Conservation (phyloP, 176 grass and related monocot genomes). For the Musa troglodytarum region DNA sequence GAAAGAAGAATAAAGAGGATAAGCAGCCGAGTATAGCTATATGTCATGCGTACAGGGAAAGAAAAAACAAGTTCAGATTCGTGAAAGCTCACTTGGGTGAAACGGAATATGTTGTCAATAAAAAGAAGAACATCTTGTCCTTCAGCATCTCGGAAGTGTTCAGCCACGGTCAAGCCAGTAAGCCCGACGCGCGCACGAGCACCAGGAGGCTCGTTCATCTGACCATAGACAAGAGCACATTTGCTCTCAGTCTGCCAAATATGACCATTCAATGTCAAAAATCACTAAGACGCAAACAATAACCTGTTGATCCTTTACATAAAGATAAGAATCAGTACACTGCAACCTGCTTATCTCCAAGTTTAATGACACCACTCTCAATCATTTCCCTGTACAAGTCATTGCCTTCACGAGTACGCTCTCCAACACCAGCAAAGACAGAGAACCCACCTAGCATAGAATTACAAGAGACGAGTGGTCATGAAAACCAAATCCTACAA, state of each 20-base stretch:
- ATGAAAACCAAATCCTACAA: not conserved
- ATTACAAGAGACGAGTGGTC: not conserved
- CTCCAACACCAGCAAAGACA: constrained; percentile 16
- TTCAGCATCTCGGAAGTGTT: constrained; percentile 35
- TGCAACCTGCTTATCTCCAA: constrained; percentile 13
- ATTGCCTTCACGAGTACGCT: constrained; percentile 16
- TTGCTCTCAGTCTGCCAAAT: constrained; percentile 25
- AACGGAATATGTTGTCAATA: constrained; percentile 33
- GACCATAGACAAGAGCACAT: constrained; percentile 32
- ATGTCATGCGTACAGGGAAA: not conserved
- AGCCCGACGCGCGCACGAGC: constrained; percentile 32
- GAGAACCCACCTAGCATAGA: not conserved
- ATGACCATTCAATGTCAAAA: not conserved
- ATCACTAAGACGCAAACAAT: too few species aligned
- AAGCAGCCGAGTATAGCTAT: too few species aligned
- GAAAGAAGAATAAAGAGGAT: not conserved
- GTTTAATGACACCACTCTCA: constrained; percentile 19
- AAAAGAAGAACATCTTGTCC: constrained; percentile 38
- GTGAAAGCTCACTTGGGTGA: constrained; percentile 17
- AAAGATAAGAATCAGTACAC: not conserved
- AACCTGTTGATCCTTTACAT: too few species aligned
- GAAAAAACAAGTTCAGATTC: not conserved
- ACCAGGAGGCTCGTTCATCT: constrained; percentile 37
- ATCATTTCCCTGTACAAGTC: constrained; percentile 19
- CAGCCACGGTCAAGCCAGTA: constrained; percentile 29